Conservation (phyloP, 2,329 filamentous ascomycete species). For the Metarhizium robertsii region DNA sequence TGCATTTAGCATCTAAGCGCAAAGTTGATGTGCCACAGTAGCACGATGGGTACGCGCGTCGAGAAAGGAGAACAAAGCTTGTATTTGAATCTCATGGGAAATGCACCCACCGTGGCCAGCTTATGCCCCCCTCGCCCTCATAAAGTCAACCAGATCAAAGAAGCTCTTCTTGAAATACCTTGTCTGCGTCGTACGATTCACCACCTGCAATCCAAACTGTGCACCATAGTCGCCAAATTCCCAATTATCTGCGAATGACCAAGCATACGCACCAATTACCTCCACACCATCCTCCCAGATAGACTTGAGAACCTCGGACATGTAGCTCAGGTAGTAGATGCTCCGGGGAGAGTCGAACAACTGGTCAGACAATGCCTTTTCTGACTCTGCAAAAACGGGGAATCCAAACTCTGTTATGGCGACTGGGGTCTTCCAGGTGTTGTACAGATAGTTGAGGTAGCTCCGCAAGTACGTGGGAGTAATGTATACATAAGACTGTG, state of each 20-base stretch:
- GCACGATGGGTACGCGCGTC: too few species aligned
- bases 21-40: too few species aligned
- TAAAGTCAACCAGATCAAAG: slow-evolving; percentile 47
- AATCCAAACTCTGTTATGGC: slow-evolving; percentile 49
- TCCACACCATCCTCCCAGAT: slow-evolving; percentile 47
- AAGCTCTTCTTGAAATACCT: slow-evolving; percentile 48
- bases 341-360: slow-evolving; percentile 43
- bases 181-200: slow-evolving; percentile 42
- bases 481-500: slow-evolving; percentile 47
- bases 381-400: slow-evolving; percentile 38
- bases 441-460: slow-evolving; percentile 48
- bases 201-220: slow-evolving; percentile 47
- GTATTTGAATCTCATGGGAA: too few species aligned
- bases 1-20: too few species aligned
- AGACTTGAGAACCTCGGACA: slow-evolving; percentile 44
- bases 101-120: background rate
- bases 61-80: too few species aligned
- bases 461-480: slow-evolving; percentile 48
- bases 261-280: slow-evolving; percentile 44
- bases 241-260: slow-evolving; percentile 44
- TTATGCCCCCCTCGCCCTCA: slow-evolving; percentile 19
- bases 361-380: slow-evolving; percentile 36
- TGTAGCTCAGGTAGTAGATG: slow-evolving; percentile 43
- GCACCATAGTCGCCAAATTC: slow-evolving; percentile 38
- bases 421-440: slow-evolving; percentile 42